phyloP scores from a whole-genome alignment of 139 green algal genomes.

The Zygnema cylindricum region DNA sequence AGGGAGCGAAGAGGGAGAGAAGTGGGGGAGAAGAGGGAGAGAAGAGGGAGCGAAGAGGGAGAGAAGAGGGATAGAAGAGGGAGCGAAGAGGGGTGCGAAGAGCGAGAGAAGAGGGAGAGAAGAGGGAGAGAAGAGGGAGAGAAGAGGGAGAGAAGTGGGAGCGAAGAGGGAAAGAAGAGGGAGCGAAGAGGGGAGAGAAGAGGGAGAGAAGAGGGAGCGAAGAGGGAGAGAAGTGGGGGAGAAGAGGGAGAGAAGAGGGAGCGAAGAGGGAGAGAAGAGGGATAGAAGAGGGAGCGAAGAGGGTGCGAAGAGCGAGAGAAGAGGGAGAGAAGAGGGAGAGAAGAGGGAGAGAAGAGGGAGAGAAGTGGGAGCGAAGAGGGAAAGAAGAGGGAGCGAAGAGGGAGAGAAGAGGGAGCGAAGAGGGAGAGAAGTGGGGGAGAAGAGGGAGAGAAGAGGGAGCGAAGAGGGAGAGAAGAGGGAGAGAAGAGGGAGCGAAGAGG shows the following conservation, averaged over 20 bases:
- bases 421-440: neutral
- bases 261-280: neutral
- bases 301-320: neutral
- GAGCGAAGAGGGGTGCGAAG: neutral
- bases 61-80: neutral
- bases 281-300: neutral
- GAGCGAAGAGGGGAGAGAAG: neutral
- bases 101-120: neutral
- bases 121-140: neutral
- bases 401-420: neutral
- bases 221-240: neutral
- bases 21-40: slow-evolving; percentile 1
- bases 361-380: neutral
- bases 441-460: no score
- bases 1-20: slow-evolving; percentile 10
- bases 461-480: neutral
- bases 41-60: neutral
- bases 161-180: neutral
- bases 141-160: neutral
- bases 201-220: neutral
- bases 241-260: neutral
- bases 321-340: neutral
- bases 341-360: neutral
- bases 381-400: neutral
- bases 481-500: neutral